Evolutionary conservation across 345 rosid genomes (phyloP).

Genomic region (Eucalyptus cloeziana): DNA sequence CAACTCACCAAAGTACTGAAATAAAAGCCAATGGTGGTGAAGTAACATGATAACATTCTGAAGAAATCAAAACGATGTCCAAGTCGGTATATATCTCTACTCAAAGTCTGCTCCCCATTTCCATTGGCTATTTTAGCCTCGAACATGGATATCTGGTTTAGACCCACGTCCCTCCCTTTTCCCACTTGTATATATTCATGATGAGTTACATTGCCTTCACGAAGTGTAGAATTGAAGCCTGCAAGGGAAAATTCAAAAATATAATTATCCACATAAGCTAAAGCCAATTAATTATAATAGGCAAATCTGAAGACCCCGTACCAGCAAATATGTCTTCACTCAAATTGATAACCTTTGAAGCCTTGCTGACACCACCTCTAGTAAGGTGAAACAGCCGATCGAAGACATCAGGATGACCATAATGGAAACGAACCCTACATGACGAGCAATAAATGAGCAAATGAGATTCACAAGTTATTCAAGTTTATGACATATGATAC

Average conservation of each 20-base stretch:
- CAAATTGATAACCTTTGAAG: slow-evolving; percentile 91
- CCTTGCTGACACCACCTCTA: slow-evolving; percentile 98
- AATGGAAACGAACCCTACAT: slow-evolving; percentile 93
- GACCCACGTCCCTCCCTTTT: slow-evolving; percentile 99
- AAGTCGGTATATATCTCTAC: slow-evolving; percentile 93
- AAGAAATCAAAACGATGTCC: slow-evolving; percentile 99
- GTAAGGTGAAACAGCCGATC: slow-evolving; percentile 97
- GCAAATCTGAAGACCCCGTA: neutral
- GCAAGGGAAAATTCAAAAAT: neutral
- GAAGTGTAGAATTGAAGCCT: slow-evolving; percentile 99
- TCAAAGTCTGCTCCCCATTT: slow-evolving; percentile 95
- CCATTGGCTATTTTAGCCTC: slow-evolving; percentile 99
- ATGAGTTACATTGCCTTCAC: slow-evolving; percentile 99
- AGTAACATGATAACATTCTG: slow-evolving; percentile 96
- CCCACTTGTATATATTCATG: slow-evolving; percentile 99
- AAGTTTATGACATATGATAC: neutral
- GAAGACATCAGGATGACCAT: slow-evolving; percentile 99
- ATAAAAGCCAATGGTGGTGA: slow-evolving; percentile 97
- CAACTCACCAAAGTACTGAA: slow-evolving; percentile 77
- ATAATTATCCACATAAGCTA: neutral
- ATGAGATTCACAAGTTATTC: neutral
- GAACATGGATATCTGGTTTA: slow-evolving; percentile 98
- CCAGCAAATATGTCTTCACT: slow-evolving; percentile 99
- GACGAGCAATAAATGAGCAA: neutral
- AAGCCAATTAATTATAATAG: neutral